Evolutionary conservation across 805 yeast species (phyloP).

Genomic region (Zygotorulaspora danielsina): DNA sequence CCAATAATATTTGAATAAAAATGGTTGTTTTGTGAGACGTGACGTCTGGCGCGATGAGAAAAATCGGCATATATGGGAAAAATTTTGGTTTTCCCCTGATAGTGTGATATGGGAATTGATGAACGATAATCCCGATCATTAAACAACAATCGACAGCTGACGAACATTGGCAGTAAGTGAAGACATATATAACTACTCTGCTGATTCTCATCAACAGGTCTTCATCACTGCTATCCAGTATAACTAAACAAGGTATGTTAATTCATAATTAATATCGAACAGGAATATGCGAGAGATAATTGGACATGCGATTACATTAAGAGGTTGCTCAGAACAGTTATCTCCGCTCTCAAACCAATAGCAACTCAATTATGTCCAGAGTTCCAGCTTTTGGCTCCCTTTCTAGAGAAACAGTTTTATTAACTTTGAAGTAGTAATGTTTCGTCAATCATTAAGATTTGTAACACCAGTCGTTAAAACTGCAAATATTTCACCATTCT

Average conservation of each 20-base stretch:
- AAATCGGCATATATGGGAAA: conserved; percentile 1
- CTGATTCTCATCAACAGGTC: too few species aligned
- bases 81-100: conserved; percentile 2
- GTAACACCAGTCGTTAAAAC: conserved; percentile 32
- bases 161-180: conserved; percentile 8
- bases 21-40: conserved; percentile 1
- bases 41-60: conserved; percentile 7
- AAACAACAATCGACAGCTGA: too few species aligned
- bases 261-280: too few species aligned
- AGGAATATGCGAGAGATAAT: too few species aligned
- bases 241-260: neutral
- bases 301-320: too few species aligned
- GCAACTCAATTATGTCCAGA: too few species aligned
- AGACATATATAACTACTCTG: conserved; percentile 2
- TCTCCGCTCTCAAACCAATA: too few species aligned
- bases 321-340: too few species aligned
- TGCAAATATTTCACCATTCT: conserved; percentile 26
- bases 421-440: conserved; percentile 32
- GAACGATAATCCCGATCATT: conserved; percentile 9
- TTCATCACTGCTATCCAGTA: too few species aligned
- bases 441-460: conserved; percentile 35
- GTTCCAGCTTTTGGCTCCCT: too few species aligned
- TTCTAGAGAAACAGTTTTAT: too few species aligned
- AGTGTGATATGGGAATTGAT: neutral
- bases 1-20: conserved; percentile 6